phyloP scores from a whole-genome alignment of 306 rosid genomes.

The Castanopsis chinensis region DNA sequence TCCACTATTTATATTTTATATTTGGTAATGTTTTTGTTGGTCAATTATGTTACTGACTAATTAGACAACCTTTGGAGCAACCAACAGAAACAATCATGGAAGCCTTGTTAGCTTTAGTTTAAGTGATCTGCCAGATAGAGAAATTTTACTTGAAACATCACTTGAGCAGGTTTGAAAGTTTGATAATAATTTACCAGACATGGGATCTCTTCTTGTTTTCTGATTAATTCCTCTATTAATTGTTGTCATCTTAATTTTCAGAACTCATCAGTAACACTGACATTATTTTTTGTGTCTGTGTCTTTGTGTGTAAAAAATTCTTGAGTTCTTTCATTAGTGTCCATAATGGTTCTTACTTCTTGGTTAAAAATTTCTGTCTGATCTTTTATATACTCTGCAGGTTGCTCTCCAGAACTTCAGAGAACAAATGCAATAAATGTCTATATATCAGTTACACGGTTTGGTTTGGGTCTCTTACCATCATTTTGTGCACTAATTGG shows the following conservation, averaged over 20 bases:
- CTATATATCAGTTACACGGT: slow-evolving; percentile 59
- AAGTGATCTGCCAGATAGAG: not conserved
- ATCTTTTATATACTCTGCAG: slow-evolving; percentile 40
- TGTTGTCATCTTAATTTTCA: not conserved
- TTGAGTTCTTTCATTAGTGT: not conserved
- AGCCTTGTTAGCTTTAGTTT: not conserved
- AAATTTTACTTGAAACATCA: not conserved
- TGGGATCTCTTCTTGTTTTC: not conserved
- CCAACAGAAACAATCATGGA: not conserved
- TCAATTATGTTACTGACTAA: too few species aligned
- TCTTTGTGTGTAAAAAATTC: not conserved
- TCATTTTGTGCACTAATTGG: slow-evolving; percentile 64
- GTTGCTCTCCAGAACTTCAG: slow-evolving; percentile 28
- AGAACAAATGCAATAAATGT: slow-evolving; percentile 10
- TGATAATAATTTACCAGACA: not conserved
- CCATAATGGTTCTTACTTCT: not conserved
- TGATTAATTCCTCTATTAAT: not conserved
- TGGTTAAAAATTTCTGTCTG: not conserved
- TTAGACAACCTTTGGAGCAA: too few species aligned
- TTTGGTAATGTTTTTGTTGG: too few species aligned
- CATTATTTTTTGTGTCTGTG: not conserved
- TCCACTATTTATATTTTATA: too few species aligned
- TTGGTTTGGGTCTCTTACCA: slow-evolving; percentile 82
- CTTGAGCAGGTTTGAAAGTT: not conserved
- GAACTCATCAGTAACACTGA: not conserved